phyloP scores from a whole-genome alignment of 1,139 yeast genomes.

The Suhomyces choctaworum region DNA sequence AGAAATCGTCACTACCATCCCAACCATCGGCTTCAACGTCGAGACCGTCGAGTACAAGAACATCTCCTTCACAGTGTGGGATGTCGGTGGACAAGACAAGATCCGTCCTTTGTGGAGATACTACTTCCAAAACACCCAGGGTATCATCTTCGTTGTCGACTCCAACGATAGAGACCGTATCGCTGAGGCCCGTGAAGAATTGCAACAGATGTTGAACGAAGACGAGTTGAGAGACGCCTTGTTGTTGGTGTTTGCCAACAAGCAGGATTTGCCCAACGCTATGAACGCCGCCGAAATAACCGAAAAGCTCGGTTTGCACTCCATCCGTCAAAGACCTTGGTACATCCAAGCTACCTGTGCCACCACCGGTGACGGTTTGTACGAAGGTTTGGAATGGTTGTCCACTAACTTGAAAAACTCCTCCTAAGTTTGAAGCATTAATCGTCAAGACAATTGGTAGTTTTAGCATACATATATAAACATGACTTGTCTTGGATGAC shows the following conservation, averaged over 20 bases:
- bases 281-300: conserved; percentile 90
- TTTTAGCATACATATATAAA: conserved; percentile 14
- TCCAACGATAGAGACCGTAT: conserved; percentile 93
- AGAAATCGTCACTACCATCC: conserved; percentile 90
- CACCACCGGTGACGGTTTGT: conserved; percentile 87
- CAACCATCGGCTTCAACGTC: conserved; percentile 92
- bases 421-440: conserved; percentile 15
- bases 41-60: conserved; percentile 94
- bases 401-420: conserved; percentile 79
- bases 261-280: conserved; percentile 91
- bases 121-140: conserved; percentile 92
- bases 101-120: conserved; percentile 96
- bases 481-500: conserved; percentile 10
- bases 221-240: conserved; percentile 91
- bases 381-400: conserved; percentile 91
- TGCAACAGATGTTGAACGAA: conserved; percentile 92
- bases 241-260: conserved; percentile 85
- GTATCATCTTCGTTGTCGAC: conserved; percentile 90
- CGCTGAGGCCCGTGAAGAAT: conserved; percentile 88
- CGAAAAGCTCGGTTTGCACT: conserved; percentile 78
- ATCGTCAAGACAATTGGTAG: conserved; percentile 11
- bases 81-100: conserved; percentile 97
- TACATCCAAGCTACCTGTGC: conserved; percentile 88
- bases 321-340: conserved; percentile 88
- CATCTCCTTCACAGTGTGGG: conserved; percentile 94